These are phyloP conservation scores for Spatholobus suberectus DNA, from an alignment of 306 rosid genomes.

Conservation along the genomic window DNA sequence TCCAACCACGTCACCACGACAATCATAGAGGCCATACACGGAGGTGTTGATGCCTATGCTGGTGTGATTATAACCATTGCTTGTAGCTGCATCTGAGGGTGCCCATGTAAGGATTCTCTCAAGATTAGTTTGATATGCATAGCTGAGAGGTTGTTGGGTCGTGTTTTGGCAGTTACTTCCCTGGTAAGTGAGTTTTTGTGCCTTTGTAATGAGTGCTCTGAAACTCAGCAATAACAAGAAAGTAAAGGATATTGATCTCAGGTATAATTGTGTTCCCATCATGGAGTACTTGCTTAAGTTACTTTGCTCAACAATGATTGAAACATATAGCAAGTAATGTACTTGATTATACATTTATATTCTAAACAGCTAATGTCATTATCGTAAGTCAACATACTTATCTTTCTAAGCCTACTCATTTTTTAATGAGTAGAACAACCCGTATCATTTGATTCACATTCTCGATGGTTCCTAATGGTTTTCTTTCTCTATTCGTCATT, in stretches of 20 bases:
- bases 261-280: not conserved
- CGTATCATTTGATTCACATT: too few species aligned
- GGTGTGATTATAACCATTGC: not conserved
- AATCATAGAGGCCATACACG: constrained; percentile 10
- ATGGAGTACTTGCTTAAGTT: too few species aligned
- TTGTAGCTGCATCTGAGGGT: not conserved
- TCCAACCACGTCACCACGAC: not conserved
- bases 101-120: not conserved
- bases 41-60: not conserved
- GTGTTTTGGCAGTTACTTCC: not conserved
- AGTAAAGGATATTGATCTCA: not conserved
- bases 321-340: not conserved
- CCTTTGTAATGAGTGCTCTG: not conserved
- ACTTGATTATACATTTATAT: not conserved
- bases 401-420: too few species aligned
- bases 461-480: too few species aligned
- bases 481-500: too few species aligned
- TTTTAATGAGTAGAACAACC: too few species aligned
- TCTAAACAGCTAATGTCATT: too few species aligned
- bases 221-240: not conserved
- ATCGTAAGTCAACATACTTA: too few species aligned
- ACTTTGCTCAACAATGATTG: not conserved
- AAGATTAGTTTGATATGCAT: constrained; percentile 10
- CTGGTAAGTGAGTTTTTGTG: not conserved
- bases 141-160: not conserved